Base-by-base conservation (phyloP, 1,284 basidiomycete genomes). In the Schizophyllum commune region DNA sequence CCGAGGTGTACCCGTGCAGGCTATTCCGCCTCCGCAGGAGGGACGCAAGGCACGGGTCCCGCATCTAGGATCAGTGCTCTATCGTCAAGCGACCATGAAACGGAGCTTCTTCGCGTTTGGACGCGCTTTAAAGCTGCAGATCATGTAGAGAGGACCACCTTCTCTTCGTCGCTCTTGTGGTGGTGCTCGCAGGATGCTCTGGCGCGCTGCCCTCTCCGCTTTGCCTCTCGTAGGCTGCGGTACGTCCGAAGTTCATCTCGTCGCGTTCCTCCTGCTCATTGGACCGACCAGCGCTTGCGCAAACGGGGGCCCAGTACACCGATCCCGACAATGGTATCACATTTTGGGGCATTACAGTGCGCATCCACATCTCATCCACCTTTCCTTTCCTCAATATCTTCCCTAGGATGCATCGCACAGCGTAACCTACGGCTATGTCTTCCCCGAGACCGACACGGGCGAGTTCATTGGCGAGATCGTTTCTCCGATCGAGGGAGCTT, bases 401-500 rank as follows among this genome's bases (percentile, higher is more conserved):
- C 4, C 39, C 13, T 9, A 47, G 39, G 65, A 65, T 34, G 58
- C 55, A 15, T 61, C 51, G 32, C 77, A 84, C 66, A 58, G 67
- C 20, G 81, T 84, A 5, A 78, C 77, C 22, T 82, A 80, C 65
- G 83, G 83, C 61, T 79, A 78, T 62, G 73, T 80, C 51, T 82
- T 85, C 66, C 83, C 83, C 20, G 79, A 80, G 19, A 67, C 77
- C 13, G 71, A 69, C 6, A 70, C 73, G n/a, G 73, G 71, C 32
- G 84, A 86, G 66, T 86, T 85, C 68, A 83, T 87, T 65, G 85
- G 79, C 61, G 82, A 84, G 70, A 80, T 86, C 58, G 79, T 85
- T 34, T 79, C 82, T 8, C 83, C 85, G 2, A 73, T 82, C 57
- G 75, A 67, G 6, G 76, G 76, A 8, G 68, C 77, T 74, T 87